phyloP scores from a whole-genome alignment of 2,329 filamentous ascomycete genomes.

The Sclerotiophoma versabilis region DNA sequence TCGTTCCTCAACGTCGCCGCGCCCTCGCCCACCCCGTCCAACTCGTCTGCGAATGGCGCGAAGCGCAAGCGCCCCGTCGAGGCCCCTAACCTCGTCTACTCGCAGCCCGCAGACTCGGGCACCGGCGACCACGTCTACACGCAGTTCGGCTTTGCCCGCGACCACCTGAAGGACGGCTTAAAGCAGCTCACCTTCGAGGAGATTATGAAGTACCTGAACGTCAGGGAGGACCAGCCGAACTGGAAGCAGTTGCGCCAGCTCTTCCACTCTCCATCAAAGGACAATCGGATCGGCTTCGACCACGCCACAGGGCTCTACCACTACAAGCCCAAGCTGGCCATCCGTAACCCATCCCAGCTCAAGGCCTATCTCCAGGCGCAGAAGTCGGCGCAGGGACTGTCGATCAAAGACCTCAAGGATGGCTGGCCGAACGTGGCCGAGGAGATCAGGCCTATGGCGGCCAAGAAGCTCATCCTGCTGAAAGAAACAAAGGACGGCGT shows the following conservation, averaged over 20 bases:
- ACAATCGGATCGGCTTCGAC: conserved; percentile 68
- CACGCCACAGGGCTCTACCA: conserved; percentile 72
- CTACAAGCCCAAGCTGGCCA: conserved; percentile 84
- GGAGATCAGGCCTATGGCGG: conserved; percentile 79
- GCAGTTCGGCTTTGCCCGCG: conserved; percentile 85
- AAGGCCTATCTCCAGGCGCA: conserved; percentile 82
- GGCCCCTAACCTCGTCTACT: conserved; percentile 68
- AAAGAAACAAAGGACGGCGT: conserved; percentile 89
- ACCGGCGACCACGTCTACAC: conserved; percentile 84
- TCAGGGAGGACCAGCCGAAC: conserved; percentile 68
- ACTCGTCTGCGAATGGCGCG: conserved; percentile 44
- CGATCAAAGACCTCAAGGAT: conserved; percentile 91
- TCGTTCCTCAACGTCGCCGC: conserved; percentile 49
- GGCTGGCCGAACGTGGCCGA: conserved; percentile 89
- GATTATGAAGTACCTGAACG: conserved; percentile 80
- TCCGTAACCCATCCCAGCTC: conserved; percentile 78
- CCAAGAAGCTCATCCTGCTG: conserved; percentile 80
- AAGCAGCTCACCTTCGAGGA: conserved; percentile 74
- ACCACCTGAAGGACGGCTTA: conserved; percentile 65
- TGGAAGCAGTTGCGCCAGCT: conserved; percentile 67
- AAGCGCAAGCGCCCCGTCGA: conserved; percentile 67
- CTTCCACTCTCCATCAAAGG: conserved; percentile 64
- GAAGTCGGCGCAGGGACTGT: conserved; percentile 79
- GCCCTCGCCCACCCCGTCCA: conserved; percentile 66
- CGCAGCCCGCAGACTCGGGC: conserved; percentile 77